Conservation (phyloP, 495 filamentous ascomycete species). For the Trichoderma parareesei region DNA sequence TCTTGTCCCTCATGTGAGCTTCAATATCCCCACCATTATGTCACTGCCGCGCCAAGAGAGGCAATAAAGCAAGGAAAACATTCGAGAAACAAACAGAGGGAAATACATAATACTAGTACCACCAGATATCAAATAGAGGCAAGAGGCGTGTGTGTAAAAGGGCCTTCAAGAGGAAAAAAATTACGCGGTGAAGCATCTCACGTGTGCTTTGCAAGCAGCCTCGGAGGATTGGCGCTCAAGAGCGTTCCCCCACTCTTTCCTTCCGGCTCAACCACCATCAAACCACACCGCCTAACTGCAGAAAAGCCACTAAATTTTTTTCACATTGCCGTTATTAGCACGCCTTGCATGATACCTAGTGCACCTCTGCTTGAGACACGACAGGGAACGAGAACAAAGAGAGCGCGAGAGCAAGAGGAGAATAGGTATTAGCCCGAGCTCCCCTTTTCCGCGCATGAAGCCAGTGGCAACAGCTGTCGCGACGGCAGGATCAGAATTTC, state of each 20-base stretch:
- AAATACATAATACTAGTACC: no score
- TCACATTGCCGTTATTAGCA: constrained; percentile 7
- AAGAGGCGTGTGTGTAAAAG: no score
- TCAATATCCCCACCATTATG: neutral
- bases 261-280: neutral
- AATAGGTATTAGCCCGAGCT: neutral
- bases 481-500: no score
- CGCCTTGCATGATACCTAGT: constrained; percentile 6
- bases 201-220: neutral
- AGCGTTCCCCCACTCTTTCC: neutral
- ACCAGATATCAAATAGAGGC: no score
- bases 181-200: constrained; percentile 7
- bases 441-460: neutral
- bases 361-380: neutral
- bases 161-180: neutral
- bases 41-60: constrained; percentile 5
- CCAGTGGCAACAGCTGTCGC: neutral
- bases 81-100: neutral
- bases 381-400: neutral
- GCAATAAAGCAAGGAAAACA: neutral
- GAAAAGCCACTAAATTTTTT: neutral
- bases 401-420: neutral
- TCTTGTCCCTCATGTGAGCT: neutral
- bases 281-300: constrained; percentile 1
- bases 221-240: constrained; percentile 2